Percentiles rank a stretch among this genome's conserved stretches.
Evolutionary conservation across 2,329 filamentous ascomycete genomes (phyloP).

Genomic region (Pseudogymnoascus sp.): DNA sequence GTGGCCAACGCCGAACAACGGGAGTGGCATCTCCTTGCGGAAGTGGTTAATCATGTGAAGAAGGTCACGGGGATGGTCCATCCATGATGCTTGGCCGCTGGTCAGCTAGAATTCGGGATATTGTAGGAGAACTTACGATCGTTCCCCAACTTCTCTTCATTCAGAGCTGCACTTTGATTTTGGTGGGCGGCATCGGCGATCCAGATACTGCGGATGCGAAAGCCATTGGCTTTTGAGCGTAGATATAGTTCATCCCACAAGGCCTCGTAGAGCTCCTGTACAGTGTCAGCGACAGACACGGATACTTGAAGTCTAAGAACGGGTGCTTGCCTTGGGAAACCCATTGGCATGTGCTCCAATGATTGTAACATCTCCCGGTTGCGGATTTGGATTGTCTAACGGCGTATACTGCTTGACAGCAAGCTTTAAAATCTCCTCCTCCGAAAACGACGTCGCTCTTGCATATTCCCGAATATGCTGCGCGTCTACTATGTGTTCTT

Average conservation of each 20-base stretch:
- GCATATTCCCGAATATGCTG: slow-evolving; percentile 79
- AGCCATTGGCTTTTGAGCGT: slow-evolving; percentile 45
- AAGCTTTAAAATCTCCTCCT: slow-evolving; percentile 66
- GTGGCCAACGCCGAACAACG: slow-evolving; percentile 77
- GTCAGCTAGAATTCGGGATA: slow-evolving; percentile 12
- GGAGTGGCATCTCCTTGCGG: slow-evolving; percentile 65
- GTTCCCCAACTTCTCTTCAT: slow-evolving; percentile 68
- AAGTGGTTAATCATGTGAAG: slow-evolving; percentile 80
- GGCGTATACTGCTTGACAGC: slow-evolving; percentile 86
- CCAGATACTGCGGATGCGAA: slow-evolving; percentile 75
- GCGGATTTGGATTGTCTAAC: slow-evolving; percentile 55
- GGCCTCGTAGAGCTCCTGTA: slow-evolving; percentile 81
- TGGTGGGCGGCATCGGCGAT: slow-evolving; percentile 85
- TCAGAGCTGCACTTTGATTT: slow-evolving; percentile 68
- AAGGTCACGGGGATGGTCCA: slow-evolving; percentile 77
- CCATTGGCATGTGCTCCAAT: slow-evolving; percentile 85
- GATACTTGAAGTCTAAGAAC: slow-evolving; percentile 7
- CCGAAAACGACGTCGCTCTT: slow-evolving; percentile 58
- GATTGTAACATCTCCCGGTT: slow-evolving; percentile 72
- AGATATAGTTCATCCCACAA: slow-evolving; percentile 75
- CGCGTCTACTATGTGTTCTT: slow-evolving; percentile 63
- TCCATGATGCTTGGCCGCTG: slow-evolving; percentile 59
- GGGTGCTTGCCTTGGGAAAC: slow-evolving; percentile 65
- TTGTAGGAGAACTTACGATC: slow-evolving; percentile 53
- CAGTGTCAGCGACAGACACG: not conserved